A percentile compares a stretch with the other conserved stretches of the same genome.
phyloP scores from a whole-genome alignment of 1,139 yeast species.

The Tardiomyces blankii region DNA sequence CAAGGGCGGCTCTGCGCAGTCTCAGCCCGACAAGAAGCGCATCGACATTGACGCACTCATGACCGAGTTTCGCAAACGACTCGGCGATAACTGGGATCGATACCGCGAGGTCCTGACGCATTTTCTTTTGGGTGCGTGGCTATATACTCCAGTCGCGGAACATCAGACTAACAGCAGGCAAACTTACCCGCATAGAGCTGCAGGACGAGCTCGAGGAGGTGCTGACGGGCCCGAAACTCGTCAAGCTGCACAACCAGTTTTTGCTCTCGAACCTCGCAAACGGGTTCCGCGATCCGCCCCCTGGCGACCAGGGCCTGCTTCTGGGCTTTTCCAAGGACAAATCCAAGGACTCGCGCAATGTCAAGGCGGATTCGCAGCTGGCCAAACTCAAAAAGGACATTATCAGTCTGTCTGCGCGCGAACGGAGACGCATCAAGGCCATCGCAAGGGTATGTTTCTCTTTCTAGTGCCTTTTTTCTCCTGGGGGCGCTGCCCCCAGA shows the following conservation, averaged over 20 bases:
- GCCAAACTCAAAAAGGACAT: conserved; percentile 78
- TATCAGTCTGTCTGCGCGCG: conserved; percentile 76
- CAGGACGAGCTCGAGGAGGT: conserved; percentile 44
- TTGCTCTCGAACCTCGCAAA: conserved; percentile 75
- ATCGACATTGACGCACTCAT: conserved; percentile 66
- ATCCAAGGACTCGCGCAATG: conserved; percentile 8
- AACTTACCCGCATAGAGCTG: conserved; percentile 66
- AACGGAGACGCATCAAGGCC: conserved; percentile 71
- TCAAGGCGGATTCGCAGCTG: conserved; percentile 41
- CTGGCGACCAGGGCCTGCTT: conserved; percentile 36
- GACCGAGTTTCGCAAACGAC: conserved; percentile 54
- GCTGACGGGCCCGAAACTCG: conserved; percentile 37
- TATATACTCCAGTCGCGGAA: no score
- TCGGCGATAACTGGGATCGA: conserved; percentile 76
- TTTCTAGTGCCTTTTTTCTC: not conserved
- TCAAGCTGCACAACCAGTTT: conserved; percentile 67
- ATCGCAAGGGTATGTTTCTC: conserved; percentile 41
- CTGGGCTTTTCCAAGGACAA: conserved; percentile 27
- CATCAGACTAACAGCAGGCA: conserved; percentile 18
- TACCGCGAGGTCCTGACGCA: conserved; percentile 71
- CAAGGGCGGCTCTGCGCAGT: conserved; percentile 1
- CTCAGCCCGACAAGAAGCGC: conserved; percentile 21
- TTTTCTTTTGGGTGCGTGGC: conserved; percentile 52
- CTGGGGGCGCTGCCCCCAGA: no score
- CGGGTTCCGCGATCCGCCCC: conserved; percentile 62